These are phyloP conservation scores for Epichloe hybrida DNA, from an alignment of 2,329 filamentous ascomycete species.

Conservation along the genomic window DNA sequence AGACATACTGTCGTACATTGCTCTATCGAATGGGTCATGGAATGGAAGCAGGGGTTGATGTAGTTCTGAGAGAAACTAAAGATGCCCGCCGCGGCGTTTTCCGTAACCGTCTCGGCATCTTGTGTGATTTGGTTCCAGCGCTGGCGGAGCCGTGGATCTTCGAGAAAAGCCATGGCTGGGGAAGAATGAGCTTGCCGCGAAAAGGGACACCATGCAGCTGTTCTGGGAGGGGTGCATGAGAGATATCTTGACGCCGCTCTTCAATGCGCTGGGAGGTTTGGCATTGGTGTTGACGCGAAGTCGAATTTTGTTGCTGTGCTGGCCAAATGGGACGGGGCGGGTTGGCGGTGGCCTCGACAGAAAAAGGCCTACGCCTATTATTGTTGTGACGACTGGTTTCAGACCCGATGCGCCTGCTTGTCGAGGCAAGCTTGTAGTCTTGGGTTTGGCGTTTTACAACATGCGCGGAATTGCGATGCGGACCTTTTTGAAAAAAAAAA, in stretches of 20 bases:
- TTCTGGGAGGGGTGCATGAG: not conserved
- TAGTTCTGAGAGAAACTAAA: constrained; percentile 83
- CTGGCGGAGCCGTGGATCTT: constrained; percentile 81
- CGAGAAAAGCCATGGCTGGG: constrained; percentile 43
- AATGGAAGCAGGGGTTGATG: constrained; percentile 64
- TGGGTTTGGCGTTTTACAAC: not conserved
- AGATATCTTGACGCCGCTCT: not conserved
- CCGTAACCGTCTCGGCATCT: constrained; percentile 80
- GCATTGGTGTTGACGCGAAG: not conserved
- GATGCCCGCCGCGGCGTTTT: constrained; percentile 80
- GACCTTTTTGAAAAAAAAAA: not conserved
- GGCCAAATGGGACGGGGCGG: not conserved
- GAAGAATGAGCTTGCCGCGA: constrained; percentile 6
- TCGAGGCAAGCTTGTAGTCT: not conserved
- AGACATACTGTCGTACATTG: constrained; percentile 60
- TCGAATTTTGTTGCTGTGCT: not conserved
- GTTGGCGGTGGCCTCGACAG: not conserved
- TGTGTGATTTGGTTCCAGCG: constrained; percentile 87
- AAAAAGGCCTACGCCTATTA: not conserved
- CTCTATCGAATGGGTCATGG: constrained; percentile 51
- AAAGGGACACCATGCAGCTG: not conserved
- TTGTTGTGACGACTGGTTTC: not conserved
- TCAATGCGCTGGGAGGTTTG: not conserved
- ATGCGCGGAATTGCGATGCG: not conserved
- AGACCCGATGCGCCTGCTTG: not conserved